A percentile compares a stretch with the other conserved stretches of the same genome.
These are phyloP conservation scores for Sporodiniella umbellata DNA, from an alignment of 371 early-diverging fungal genomes.

Conservation along the genomic window DNA sequence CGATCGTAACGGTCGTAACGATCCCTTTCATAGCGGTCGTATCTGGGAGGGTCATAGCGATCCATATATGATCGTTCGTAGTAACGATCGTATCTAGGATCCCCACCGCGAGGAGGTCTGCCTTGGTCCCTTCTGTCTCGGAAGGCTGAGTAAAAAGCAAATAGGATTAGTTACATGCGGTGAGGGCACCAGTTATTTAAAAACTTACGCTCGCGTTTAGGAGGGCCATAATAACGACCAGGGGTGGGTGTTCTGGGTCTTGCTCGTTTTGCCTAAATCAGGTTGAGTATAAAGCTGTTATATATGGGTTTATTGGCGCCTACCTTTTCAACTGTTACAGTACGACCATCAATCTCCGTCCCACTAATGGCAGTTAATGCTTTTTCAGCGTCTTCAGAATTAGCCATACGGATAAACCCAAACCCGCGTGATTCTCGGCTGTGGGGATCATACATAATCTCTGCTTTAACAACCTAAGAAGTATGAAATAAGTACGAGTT, in stretches of 20 bases:
- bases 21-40: constrained; percentile 52
- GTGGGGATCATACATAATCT: constrained; percentile 80
- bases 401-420: constrained; percentile 80
- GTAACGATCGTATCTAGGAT: constrained; percentile 46
- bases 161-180: background rate
- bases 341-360: constrained; percentile 71
- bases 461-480: constrained; percentile 61
- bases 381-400: constrained; percentile 70
- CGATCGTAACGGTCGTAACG: constrained; percentile 53
- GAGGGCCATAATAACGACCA: constrained; percentile 84
- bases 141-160: constrained; percentile 16
- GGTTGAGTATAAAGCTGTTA: background rate
- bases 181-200: no score
- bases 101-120: constrained; percentile 27
- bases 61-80: no score
- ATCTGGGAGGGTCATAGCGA: constrained; percentile 40
- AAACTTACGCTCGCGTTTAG: constrained; percentile 51
- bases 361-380: constrained; percentile 61
- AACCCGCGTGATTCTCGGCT: constrained; percentile 81
- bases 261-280: constrained; percentile 60
- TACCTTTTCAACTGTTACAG: constrained; percentile 74
- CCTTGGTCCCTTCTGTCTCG: constrained; percentile 26
- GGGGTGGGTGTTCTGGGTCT: constrained; percentile 85
- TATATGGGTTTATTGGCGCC: background rate
- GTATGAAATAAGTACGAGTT: no score